Evolutionary conservation across 2,329 filamentous ascomycete genomes (phyloP).

Genomic region (Fusarium odoratissimum): DNA sequence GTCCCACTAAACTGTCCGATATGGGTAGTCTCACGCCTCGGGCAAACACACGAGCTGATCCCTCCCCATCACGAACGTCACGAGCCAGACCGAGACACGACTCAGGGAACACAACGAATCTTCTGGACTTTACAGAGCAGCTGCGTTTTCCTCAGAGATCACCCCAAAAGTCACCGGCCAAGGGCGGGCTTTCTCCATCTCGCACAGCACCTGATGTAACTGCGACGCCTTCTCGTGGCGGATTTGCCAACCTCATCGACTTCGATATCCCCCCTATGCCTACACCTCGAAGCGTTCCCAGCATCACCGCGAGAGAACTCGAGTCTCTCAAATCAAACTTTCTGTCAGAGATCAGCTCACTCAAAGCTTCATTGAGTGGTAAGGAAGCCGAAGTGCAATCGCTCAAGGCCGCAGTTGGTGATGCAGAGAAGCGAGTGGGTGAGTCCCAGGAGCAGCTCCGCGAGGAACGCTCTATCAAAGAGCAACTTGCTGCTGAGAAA

Average conservation of each 20-base stretch:
- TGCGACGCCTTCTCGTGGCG: conserved; percentile 60
- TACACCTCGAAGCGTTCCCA: conserved; percentile 90
- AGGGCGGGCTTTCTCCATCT: conserved; percentile 48
- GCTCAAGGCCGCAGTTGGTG: conserved; percentile 85
- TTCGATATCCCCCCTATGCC: conserved; percentile 91
- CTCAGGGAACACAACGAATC: conserved; percentile 75
- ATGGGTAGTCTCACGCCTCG: conserved; percentile 56
- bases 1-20: conserved; percentile 64
- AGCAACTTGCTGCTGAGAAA: conserved; percentile 79
- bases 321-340: conserved; percentile 93
- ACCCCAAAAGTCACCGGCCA: conserved; percentile 64
- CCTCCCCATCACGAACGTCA: conserved; percentile 51
- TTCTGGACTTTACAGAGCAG: conserved; percentile 91
- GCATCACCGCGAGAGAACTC: conserved; percentile 89
- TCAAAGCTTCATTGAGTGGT: conserved; percentile 90
- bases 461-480: conserved; percentile 77
- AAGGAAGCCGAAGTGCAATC: conserved; percentile 92
- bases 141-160: conserved; percentile 62
- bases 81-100: conserved; percentile 52
- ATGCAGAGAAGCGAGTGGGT: conserved; percentile 92
- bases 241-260: conserved; percentile 75
- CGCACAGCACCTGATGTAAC: conserved; percentile 46
- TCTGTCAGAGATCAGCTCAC: conserved; percentile 91
- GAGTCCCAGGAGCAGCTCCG: conserved; percentile 85
- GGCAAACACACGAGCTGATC: conserved; percentile 46